These are phyloP conservation scores for Xylariaceae sp. DNA, from an alignment of 2,329 filamentous ascomycete species.

Conservation along the genomic window DNA sequence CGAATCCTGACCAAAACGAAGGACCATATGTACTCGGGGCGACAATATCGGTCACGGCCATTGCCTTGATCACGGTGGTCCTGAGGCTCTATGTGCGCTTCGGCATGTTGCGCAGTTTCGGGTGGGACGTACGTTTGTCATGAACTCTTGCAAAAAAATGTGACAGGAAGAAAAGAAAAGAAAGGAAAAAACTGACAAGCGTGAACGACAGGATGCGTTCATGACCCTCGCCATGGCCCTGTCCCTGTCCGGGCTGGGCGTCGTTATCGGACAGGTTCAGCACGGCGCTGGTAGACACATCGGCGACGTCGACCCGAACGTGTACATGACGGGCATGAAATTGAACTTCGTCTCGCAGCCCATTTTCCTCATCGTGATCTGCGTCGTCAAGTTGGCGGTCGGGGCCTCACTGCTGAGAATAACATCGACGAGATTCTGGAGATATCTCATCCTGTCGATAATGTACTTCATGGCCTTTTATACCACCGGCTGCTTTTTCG, in stretches of 20 bases:
- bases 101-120: too few species aligned
- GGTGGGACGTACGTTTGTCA: too few species aligned
- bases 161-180: not conserved
- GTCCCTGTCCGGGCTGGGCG: slow-evolving; percentile 33
- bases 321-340: slow-evolving; percentile 34
- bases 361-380: slow-evolving; percentile 37
- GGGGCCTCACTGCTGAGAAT: slow-evolving; percentile 38
- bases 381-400: slow-evolving; percentile 38
- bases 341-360: slow-evolving; percentile 40
- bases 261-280: slow-evolving; percentile 36
- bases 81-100: too few species aligned
- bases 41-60: too few species aligned
- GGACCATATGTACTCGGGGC: too few species aligned
- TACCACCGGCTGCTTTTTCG: slow-evolving; percentile 31
- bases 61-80: too few species aligned
- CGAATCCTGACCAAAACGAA: too few species aligned
- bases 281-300: slow-evolving; percentile 43
- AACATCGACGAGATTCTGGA: slow-evolving; percentile 31
- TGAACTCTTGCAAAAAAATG: too few species aligned
- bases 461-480: slow-evolving; percentile 33
- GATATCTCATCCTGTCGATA: slow-evolving; percentile 30
- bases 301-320: slow-evolving; percentile 32
- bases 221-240: slow-evolving; percentile 25
- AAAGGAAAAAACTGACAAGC: not conserved
- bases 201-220: not conserved